Base-by-base conservation (phyloP, 2,329 filamentous ascomycete genomes). In the Knufia petricola region DNA sequence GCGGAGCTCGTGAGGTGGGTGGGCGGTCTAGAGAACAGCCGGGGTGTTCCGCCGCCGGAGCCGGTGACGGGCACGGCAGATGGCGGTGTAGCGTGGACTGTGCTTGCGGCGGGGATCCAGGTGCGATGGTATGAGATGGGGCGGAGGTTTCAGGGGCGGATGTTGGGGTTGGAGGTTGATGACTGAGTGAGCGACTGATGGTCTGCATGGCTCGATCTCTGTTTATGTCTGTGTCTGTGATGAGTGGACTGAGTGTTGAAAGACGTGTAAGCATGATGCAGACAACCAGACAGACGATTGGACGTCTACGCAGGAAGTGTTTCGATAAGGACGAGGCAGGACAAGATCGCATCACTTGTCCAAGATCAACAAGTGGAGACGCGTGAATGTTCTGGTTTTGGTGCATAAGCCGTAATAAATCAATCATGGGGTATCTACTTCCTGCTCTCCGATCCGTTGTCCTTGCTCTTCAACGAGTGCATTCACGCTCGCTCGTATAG, bases 1-100 rank as follows among this genome's bases (percentile, higher is more conserved):
- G 74, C 94, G 45, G 90, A 96, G 73, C 85, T 87, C 51, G 79
- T 86, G 59, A 85, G 87, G 60, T 98, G 92, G 92, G 84, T 86
- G 1, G 76, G 80, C 37, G 73, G 73, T 48, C 76, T 95, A 1
- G 94, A 95, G 65, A 78, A 84, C 51, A 71, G 71, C 42, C 64
- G 62, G 52, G 60, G 66, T 51, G 63, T 54, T 52, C 64, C 48
- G 69, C 72, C 17, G 68, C 71, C 31, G 71, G 74, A 6, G 10
- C 8, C 51, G 30, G 51, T 15, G 6, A 38, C 83, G 87, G 64
- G 85, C 87, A 63, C 82, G 78, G 56, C 77, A 30, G 65, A 66
- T 41, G 61, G 66, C 44, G 60, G 65, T 45, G 67, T 67, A 68
- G 21, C 72, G 69, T 28, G 74, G 74, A 48, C 51, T 6, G 52